phyloP scores from a whole-genome alignment of 768 basidiomycete genomes.

The Mycena haematopus region DNA sequence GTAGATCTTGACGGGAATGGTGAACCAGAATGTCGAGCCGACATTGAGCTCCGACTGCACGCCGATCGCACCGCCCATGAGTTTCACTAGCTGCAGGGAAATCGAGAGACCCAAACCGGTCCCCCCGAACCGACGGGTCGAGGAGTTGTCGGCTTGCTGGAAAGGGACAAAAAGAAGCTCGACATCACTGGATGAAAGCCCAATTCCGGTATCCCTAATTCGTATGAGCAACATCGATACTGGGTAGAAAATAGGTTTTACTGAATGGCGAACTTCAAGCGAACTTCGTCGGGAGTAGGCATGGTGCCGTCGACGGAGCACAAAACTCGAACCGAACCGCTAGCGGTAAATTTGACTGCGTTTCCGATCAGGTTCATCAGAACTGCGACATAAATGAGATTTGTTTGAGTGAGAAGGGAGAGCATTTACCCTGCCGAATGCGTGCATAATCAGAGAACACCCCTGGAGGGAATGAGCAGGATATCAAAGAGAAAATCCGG shows the following conservation, averaged over 20 bases:
- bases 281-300: constrained; percentile 49
- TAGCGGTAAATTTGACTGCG: constrained; percentile 75
- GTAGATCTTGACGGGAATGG: constrained; percentile 67
- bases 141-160: constrained; percentile 81
- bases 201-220: constrained; percentile 73
- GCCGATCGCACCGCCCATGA: constrained; percentile 79
- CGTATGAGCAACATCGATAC: constrained; percentile 10
- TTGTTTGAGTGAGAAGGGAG: not conserved
- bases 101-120: constrained; percentile 81
- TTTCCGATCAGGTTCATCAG: constrained; percentile 82
- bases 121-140: constrained; percentile 77
- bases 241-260: constrained; percentile 31
- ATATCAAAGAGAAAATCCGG: not conserved
- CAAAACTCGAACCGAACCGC: constrained; percentile 66
- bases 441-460: constrained; percentile 77
- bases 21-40: constrained; percentile 79
- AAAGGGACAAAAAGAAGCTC: constrained; percentile 76
- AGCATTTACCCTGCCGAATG: constrained; percentile 65
- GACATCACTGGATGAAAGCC: constrained; percentile 68
- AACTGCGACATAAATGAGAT: constrained; percentile 44
- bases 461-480: constrained; percentile 46
- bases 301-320: constrained; percentile 58
- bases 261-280: constrained; percentile 73
- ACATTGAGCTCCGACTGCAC: constrained; percentile 68
- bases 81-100: constrained; percentile 73